Conservation (phyloP, 2,329 filamentous ascomycete genomes). For the Claviceps sp. region DNA sequence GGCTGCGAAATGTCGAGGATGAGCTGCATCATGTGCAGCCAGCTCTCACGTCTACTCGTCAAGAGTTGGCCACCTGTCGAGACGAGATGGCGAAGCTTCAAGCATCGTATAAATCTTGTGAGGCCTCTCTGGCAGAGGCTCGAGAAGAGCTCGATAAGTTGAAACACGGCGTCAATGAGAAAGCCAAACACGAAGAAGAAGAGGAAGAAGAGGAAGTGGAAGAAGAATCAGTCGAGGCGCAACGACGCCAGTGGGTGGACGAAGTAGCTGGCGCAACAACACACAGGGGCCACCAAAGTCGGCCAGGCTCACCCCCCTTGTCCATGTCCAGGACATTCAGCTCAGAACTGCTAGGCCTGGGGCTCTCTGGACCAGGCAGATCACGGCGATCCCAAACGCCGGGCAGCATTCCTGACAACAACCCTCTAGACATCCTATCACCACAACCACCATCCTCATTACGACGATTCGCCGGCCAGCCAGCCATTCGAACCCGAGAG, state of each 20-base stretch:
- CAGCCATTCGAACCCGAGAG: slow-evolving; percentile 27
- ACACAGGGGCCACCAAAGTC: slow-evolving; percentile 30
- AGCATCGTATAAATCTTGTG: slow-evolving; percentile 49
- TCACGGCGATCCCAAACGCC: slow-evolving; percentile 25
- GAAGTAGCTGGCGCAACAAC: slow-evolving; percentile 23
- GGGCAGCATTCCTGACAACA: slow-evolving; percentile 32
- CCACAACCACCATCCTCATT: slow-evolving; percentile 7
- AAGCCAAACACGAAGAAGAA: neutral
- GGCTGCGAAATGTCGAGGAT: slow-evolving; percentile 59
- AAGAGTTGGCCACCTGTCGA: slow-evolving; percentile 48
- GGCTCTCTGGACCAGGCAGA: slow-evolving; percentile 25
- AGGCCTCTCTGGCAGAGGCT: slow-evolving; percentile 47
- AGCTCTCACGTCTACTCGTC: slow-evolving; percentile 48
- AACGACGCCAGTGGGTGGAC: slow-evolving; percentile 26
- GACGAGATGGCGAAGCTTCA: slow-evolving; percentile 48
- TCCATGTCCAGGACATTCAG: slow-evolving; percentile 38
- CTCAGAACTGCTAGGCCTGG: slow-evolving; percentile 33
- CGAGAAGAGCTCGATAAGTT: slow-evolving; percentile 37
- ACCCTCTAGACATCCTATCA: slow-evolving; percentile 24
- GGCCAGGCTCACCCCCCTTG: slow-evolving; percentile 42
- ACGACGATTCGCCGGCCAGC: slow-evolving; percentile 38
- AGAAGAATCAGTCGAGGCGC: slow-evolving; percentile 23
- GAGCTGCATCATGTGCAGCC: slow-evolving; percentile 62
- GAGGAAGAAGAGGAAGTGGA: neutral
- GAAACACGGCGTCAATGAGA: slow-evolving; percentile 14